A percentile compares a stretch with the other conserved stretches of the same genome.
These are phyloP conservation scores for Ceratocystiopsis sp. DNA, from an alignment of 2,329 filamentous ascomycete species.

Conservation along the genomic window DNA sequence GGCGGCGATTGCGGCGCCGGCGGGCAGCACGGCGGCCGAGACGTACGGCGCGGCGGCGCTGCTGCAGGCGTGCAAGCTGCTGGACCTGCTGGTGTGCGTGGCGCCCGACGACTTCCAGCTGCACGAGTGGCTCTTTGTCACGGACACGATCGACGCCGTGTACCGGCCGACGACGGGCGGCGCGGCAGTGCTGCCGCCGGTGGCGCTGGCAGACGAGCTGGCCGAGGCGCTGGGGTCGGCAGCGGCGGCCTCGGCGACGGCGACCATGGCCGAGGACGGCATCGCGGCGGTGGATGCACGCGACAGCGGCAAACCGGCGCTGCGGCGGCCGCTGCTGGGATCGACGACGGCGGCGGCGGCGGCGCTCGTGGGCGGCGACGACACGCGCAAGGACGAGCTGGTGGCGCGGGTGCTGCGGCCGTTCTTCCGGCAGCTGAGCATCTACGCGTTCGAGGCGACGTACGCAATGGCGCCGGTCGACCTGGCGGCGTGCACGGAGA, in stretches of 20 bases:
- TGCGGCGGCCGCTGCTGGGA: conserved; percentile 32
- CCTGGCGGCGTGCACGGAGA: conserved; percentile 42
- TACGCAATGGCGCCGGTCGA: conserved; percentile 69
- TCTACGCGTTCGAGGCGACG: conserved; percentile 81
- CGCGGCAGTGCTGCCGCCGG: conserved; percentile 34
- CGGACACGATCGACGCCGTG: conserved; percentile 90
- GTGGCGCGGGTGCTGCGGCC: conserved; percentile 65
- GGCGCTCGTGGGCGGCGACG: conserved; percentile 36
- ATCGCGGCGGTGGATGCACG: conserved; percentile 4
- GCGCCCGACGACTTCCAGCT: conserved; percentile 93
- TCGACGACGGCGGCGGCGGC: conserved; percentile 36
- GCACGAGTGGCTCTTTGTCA: conserved; percentile 96
- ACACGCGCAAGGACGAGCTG: conserved; percentile 34
- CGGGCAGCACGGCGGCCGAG: conserved; percentile 45
- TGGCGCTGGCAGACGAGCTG: conserved; percentile 70
- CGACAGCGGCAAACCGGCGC: conserved; percentile 20
- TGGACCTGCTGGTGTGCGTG: conserved; percentile 73
- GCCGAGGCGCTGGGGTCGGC: conserved; percentile 53
- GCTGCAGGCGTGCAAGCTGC: conserved; percentile 82
- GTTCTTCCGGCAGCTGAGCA: conserved; percentile 83
- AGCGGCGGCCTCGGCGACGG: conserved; percentile 2
- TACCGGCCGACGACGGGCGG: conserved; percentile 47
- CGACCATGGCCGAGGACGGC: conserved; percentile 10
- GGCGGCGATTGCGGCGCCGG: conserved; percentile 52
- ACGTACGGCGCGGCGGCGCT: conserved; percentile 62